Evolutionary conservation across 345 rosid genomes (phyloP), one percentile per base, ranked within the genome.

Genomic region (Euphorbia lathyris): DNA sequence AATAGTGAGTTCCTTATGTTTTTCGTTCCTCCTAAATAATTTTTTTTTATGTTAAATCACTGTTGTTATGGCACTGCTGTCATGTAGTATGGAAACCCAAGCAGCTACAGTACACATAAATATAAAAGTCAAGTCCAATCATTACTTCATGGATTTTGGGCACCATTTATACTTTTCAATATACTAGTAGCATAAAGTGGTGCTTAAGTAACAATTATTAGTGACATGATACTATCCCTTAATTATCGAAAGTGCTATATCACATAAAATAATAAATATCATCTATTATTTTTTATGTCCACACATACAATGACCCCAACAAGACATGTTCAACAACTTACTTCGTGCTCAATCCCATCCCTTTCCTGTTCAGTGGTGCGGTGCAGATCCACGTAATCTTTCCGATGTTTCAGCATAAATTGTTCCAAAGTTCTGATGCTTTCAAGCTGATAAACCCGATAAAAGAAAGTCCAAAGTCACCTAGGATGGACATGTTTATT

Each of bases 341-440:
- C 97, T 82, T 95, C 97, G 43, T 86, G 96, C 77, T 95, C 99
- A 64, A 95, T 92, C 81, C 50, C 38, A 64, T 64, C 67, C 67
- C 50, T 64, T 53, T 64, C 67, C 22, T 64, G 53, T 64, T 64
- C 67, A 43, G 67, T 64, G 32, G 92, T 90, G 26, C 94, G 90
- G 58, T 87, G 96, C 69, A 79, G 62, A 80, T 92, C 99, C 58
- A 86, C 87, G 12, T 92, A 95, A 78, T 92, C 99, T 76, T 92
- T 92, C 36, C 57, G 38, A 47, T 65, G 68, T 82, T 93, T 93
- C 71, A 52, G 74, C 86, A 90, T 80, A 86, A 90, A 90, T 69
- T 83, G 90, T 65, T 88, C 90, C 83, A 90, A 74, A 80, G 91
- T 85, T 77, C 74, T 85, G 55, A 89, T 80, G 84, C 93, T 89